Base-by-base conservation (phyloP, 208 protist genomes). In the Sergeia podlipaevii region DNA sequence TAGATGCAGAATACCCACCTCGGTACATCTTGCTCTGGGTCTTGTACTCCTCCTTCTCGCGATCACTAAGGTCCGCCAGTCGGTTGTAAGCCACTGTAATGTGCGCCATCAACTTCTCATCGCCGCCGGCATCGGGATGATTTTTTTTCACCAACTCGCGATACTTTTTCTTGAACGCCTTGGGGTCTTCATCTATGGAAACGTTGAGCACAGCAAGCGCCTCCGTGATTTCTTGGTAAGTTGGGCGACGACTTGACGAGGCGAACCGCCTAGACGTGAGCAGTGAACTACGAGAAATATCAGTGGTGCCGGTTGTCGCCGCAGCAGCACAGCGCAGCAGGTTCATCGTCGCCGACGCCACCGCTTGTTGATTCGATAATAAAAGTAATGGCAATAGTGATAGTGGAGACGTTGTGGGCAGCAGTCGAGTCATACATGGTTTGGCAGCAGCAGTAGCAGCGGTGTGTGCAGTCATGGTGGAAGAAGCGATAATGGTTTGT, bases 21-120 rank as follows among this genome's bases (percentile, higher is more conserved):
- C 60, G 61, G 30, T 73, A 82, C 23, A 55, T 47, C 32, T 55
- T 68, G 41, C 56, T 37, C 50, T 83, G 78, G 37, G 53, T 2
- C 51, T 65, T 67, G 54, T 74, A 93, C 60, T 81, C 74, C 43
- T 89, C 80, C 61, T 50, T 64, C 61, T 93, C 86, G 21, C 67
- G 32, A 8, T 65, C 68, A 6, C 69, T 77, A 30, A 93, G 68
- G 11, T 47, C 37, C 20, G 43, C 61, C 18, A 93, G 60, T 7
- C 73, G 58, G 0, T 93, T 67, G 63, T 93, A 91, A 5, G 80
- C 72, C n/a, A 91, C 80, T 15, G 82, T 91, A 37, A 93, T 85
- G n/a, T 57, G 44, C 28, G 77, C 52, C 86, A 93, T 93, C 21
- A 59, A 50, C 27, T 62, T 67, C 23, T 54, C 86, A 23, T 88